A percentile compares a stretch with the other conserved stretches of the same genome.
These are phyloP conservation scores for Aspergillus neotritici DNA, from an alignment of 2,329 filamentous ascomycete species.

Conservation along the genomic window DNA sequence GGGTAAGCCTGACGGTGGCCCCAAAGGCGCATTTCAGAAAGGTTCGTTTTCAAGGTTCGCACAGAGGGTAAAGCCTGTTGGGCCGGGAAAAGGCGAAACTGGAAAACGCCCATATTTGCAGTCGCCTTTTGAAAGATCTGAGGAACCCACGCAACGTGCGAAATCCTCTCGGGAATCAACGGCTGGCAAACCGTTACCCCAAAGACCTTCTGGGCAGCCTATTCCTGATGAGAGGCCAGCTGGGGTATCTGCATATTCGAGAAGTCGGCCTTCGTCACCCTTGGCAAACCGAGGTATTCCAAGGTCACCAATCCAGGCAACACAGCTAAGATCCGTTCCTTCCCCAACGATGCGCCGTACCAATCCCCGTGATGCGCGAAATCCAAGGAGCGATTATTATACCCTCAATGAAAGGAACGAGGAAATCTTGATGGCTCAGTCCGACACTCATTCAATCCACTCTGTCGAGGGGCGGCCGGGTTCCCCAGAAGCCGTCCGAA, in stretches of 20 bases:
- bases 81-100: constrained; percentile 21
- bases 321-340: constrained; percentile 17
- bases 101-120: constrained; percentile 18
- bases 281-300: constrained; percentile 26
- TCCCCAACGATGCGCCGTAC: constrained; percentile 16
- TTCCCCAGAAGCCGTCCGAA: constrained; percentile 35
- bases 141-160: constrained; percentile 6
- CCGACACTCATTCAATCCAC: constrained; percentile 39
- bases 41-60: constrained; percentile 28
- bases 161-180: constrained; percentile 14
- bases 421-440: constrained; percentile 38
- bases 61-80: constrained; percentile 28
- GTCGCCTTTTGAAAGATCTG: constrained; percentile 12
- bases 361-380: constrained; percentile 13
- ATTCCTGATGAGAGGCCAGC: constrained; percentile 8
- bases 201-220: constrained; percentile 7
- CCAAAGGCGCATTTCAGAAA: constrained; percentile 22
- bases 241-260: constrained; percentile 5
- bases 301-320: constrained; percentile 23
- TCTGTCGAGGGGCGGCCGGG: constrained; percentile 31
- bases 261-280: constrained; percentile 10
- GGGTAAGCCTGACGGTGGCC: constrained; percentile 14
- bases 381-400: constrained; percentile 27
- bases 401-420: constrained; percentile 34
- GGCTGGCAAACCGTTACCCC: constrained; percentile 13